Percentiles rank a stretch among this genome's conserved stretches.
These are phyloP conservation scores for Harringtonia lauricola DNA, from an alignment of 2,329 filamentous ascomycete species.

Conservation along the genomic window DNA sequence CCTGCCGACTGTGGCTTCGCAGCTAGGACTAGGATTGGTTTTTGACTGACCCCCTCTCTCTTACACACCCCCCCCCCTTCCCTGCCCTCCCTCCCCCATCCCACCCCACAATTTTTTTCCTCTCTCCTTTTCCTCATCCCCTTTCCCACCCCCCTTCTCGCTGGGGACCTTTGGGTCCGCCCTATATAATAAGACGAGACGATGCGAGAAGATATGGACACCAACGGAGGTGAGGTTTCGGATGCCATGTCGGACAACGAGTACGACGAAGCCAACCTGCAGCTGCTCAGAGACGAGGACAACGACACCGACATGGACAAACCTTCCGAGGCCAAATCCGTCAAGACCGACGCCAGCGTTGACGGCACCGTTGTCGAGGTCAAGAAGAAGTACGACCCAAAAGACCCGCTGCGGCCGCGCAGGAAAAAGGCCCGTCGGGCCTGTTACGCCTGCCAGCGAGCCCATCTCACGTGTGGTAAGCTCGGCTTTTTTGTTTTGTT, in stretches of 20 bases:
- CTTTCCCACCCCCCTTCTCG: slow-evolving; percentile 4
- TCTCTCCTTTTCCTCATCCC: background rate
- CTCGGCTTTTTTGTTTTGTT: slow-evolving; percentile 15
- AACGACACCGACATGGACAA: slow-evolving; percentile 38
- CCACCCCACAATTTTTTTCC: background rate
- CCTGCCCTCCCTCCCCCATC: background rate
- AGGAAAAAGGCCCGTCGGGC: slow-evolving; percentile 94
- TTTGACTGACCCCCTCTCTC: no score
- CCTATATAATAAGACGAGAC: slow-evolving; percentile 41
- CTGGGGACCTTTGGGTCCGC: slow-evolving; percentile 8
- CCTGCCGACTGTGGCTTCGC: background rate
- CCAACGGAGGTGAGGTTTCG: slow-evolving; percentile 43
- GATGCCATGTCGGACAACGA: slow-evolving; percentile 50
- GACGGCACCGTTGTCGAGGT: slow-evolving; percentile 25
- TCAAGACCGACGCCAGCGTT: slow-evolving; percentile 6
- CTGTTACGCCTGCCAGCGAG: slow-evolving; percentile 93
- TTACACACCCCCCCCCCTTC: no score
- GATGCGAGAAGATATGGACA: slow-evolving; percentile 44
- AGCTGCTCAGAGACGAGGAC: slow-evolving; percentile 28
- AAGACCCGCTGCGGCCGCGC: slow-evolving; percentile 80
- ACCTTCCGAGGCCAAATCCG: slow-evolving; percentile 34
- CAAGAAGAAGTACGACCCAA: slow-evolving; percentile 67
- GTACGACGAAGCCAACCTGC: slow-evolving; percentile 35
- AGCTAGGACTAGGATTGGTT: no score
- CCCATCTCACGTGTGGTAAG: slow-evolving; percentile 97